phyloP scores from a whole-genome alignment of 1,139 yeast species.

The Wickerhamomyces sp. region DNA sequence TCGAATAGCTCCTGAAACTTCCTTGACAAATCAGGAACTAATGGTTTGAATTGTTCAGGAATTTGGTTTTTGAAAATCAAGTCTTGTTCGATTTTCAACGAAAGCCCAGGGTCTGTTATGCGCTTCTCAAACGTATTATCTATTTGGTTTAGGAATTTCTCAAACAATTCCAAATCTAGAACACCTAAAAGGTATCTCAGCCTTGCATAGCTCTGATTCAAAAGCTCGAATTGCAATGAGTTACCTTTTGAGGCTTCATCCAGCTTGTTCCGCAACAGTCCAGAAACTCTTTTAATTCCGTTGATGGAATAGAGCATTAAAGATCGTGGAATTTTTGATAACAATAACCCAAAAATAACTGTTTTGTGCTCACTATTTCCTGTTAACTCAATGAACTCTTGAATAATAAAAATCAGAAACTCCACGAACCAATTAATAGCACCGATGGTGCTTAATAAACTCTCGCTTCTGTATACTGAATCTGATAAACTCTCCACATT shows the following conservation, averaged over 20 bases:
- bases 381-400: constrained; percentile 42
- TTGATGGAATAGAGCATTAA: constrained; percentile 66
- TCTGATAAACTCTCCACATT: constrained; percentile 45
- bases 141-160: constrained; percentile 53
- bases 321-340: constrained; percentile 69
- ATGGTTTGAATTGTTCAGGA: constrained; percentile 41
- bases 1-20: constrained; percentile 14
- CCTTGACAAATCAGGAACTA: constrained; percentile 30
- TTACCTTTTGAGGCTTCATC: constrained; percentile 15
- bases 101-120: constrained; percentile 28
- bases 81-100: constrained; percentile 55
- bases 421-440: constrained; percentile 78
- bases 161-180: constrained; percentile 55
- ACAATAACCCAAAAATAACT: constrained; percentile 40
- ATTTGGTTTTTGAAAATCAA: constrained; percentile 61
- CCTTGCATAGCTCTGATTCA: constrained; percentile 37
- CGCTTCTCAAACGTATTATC: constrained; percentile 25
- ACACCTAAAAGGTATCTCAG: constrained; percentile 49
- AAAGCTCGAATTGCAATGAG: constrained; percentile 13
- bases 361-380: constrained; percentile 11
- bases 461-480: constrained; percentile 51
- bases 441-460: constrained; percentile 61
- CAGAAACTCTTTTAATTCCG: constrained; percentile 65
- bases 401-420: constrained; percentile 58
- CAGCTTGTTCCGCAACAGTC: constrained; percentile 32